Percentiles rank a stretch among this genome's conserved stretches.
These are phyloP conservation scores for Zelopaecilomyces penicillatus DNA, from an alignment of 2,329 filamentous ascomycete genomes.

Conservation along the genomic window DNA sequence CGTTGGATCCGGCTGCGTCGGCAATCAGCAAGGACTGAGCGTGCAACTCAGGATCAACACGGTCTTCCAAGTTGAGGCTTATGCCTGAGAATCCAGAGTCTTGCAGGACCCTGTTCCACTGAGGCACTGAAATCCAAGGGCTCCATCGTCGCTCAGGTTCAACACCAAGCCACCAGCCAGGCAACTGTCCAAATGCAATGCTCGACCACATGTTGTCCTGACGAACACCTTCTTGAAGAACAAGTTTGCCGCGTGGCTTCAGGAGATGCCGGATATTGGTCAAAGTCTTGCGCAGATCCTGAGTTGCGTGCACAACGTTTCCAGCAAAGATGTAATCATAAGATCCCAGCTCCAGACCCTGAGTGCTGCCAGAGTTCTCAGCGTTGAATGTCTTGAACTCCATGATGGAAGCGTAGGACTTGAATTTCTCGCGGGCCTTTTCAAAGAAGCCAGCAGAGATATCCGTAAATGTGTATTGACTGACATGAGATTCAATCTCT, in stretches of 20 bases:
- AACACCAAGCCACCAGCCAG: constrained; percentile 9
- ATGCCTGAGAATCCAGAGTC: constrained; percentile 8
- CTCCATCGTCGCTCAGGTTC: constrained; percentile 8
- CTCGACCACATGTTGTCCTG: constrained; percentile 6
- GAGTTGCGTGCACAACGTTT: constrained; percentile 20
- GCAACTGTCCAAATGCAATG: constrained; percentile 9
- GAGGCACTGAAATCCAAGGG: constrained; percentile 6
- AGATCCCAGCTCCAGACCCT: constrained; percentile 7
- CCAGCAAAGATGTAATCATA: constrained; percentile 17
- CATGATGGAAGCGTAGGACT: constrained; percentile 13
- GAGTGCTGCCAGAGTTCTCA: constrained; percentile 3
- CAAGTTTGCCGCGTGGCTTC: constrained; percentile 18
- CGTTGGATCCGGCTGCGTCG: background rate
- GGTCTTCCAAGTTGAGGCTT: constrained; percentile 5
- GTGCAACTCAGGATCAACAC: constrained; percentile 2
- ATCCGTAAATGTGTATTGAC: constrained; percentile 24
- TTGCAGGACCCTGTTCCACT: constrained; percentile 6
- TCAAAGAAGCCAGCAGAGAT: constrained; percentile 27
- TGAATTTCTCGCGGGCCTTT: constrained; percentile 24
- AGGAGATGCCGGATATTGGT: constrained; percentile 13
- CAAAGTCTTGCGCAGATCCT: constrained; percentile 15
- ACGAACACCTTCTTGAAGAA: constrained; percentile 11
- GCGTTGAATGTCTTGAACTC: constrained; percentile 19
- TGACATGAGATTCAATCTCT: background rate
- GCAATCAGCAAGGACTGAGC: constrained; percentile 2